A percentile compares a stretch with the other conserved stretches of the same genome.
phyloP scores from a whole-genome alignment of 2,329 filamentous ascomycete genomes.

The Botrytis byssoidea region DNA sequence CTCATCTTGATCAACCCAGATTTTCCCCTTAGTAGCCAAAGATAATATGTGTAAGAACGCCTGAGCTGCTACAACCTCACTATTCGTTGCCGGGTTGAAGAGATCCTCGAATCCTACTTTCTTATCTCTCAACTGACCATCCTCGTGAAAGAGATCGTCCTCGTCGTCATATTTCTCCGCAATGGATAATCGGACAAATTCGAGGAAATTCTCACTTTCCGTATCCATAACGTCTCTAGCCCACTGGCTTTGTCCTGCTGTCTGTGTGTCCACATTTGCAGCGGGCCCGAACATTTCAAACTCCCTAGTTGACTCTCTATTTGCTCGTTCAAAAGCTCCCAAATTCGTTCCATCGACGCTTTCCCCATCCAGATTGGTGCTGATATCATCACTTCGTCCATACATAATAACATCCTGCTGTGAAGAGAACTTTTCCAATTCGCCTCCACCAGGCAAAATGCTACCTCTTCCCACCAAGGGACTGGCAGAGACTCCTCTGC shows the following conservation, averaged over 20 bases:
- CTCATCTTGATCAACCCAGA: conserved; percentile 59
- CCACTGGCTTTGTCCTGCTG: conserved; percentile 48
- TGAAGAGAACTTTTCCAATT: conserved; percentile 31
- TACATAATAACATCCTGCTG: conserved; percentile 16
- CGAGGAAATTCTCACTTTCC: conserved; percentile 62
- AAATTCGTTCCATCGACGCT: neutral
- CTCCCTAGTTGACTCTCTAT: conserved; percentile 35
- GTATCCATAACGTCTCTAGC: conserved; percentile 52
- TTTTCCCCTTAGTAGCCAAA: conserved; percentile 63
- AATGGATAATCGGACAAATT: conserved; percentile 54
- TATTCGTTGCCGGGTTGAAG: conserved; percentile 54
- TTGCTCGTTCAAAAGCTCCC: neutral
- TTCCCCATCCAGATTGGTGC: neutral
- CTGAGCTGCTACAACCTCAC: conserved; percentile 65
- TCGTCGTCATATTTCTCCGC: conserved; percentile 31
- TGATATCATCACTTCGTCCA: conserved; percentile 5
- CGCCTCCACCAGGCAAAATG: conserved; percentile 25
- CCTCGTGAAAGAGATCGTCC: conserved; percentile 22
- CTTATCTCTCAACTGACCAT: conserved; percentile 17
- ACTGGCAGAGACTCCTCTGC: conserved; percentile 57
- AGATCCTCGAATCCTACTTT: conserved; percentile 69
- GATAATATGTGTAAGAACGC: conserved; percentile 73
- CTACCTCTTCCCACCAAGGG: conserved; percentile 55
- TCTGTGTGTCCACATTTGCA: conserved; percentile 48
- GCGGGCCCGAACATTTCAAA: conserved; percentile 46